Conservation (phyloP, 1,284 basidiomycete species). For the Pseudozyma thailandica region DNA sequence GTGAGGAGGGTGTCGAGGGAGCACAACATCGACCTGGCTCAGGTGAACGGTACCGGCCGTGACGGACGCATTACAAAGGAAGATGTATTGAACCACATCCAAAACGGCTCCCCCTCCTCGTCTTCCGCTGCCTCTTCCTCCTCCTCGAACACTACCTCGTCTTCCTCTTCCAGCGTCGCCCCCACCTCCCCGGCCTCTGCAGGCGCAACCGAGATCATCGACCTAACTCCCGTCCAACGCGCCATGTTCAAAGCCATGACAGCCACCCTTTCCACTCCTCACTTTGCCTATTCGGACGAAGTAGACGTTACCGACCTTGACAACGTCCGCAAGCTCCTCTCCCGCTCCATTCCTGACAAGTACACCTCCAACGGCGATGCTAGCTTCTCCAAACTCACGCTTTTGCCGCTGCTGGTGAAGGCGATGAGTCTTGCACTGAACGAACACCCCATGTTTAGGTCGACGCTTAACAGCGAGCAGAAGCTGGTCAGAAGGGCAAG, state of each 20-base stretch:
- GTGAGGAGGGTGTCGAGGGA: constrained; percentile 81
- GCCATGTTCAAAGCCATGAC: constrained; percentile 69
- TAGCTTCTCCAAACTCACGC: constrained; percentile 74
- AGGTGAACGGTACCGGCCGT: constrained; percentile 78
- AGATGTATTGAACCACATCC: constrained; percentile 72
- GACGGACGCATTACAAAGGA: constrained; percentile 79
- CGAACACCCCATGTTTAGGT: constrained; percentile 82
- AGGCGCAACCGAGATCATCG: constrained; percentile 27
- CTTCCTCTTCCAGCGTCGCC: constrained; percentile 1
- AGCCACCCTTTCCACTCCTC: constrained; percentile 72
- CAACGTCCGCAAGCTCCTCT: constrained; percentile 77
- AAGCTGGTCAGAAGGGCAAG: constrained; percentile 37
- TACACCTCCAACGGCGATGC: constrained; percentile 29
- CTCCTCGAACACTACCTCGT: not conserved
- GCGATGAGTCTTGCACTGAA: constrained; percentile 81
- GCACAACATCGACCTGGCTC: constrained; percentile 73
- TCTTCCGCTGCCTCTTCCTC: too few relatives aligned
- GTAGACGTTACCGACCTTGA: constrained; percentile 84
- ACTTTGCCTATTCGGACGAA: constrained; percentile 78
- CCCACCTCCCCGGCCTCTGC: not conserved
- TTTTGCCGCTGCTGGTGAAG: constrained; percentile 87
- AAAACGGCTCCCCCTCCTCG: constrained; percentile 8
- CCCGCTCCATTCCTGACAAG: constrained; percentile 75
- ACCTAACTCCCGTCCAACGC: constrained; percentile 57
- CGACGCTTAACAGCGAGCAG: constrained; percentile 26